Percentiles rank a stretch among this genome's conserved stretches.
Evolutionary conservation across 495 filamentous ascomycete species (phyloP).

Genomic region (Aspergillus sclerotiicarbonarius): DNA sequence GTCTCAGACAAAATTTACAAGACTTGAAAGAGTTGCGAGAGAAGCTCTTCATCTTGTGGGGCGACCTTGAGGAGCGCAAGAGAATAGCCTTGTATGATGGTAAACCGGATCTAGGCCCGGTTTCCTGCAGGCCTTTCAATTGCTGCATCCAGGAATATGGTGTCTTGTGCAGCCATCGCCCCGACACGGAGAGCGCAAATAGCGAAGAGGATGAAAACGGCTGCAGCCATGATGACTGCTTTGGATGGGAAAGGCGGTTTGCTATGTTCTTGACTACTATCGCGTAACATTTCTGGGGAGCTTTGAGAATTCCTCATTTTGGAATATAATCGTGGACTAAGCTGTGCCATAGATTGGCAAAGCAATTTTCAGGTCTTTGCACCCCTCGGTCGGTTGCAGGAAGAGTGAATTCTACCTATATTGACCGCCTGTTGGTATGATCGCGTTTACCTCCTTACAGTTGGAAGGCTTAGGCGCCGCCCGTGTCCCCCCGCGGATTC

Average conservation of each 20-base stretch:
- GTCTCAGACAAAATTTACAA: constrained; percentile 51
- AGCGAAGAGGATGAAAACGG: constrained; percentile 17
- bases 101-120: constrained; percentile 13
- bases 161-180: constrained; percentile 35
- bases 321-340: no score
- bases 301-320: no score
- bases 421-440: no score
- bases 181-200: constrained; percentile 17
- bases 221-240: constrained; percentile 33
- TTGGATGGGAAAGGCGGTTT: constrained; percentile 52
- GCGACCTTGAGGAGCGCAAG: constrained; percentile 74
- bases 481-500: no score
- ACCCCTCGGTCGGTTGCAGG: no score
- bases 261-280: constrained; percentile 50
- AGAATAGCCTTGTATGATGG: constrained; percentile 14
- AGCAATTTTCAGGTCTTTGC: no score
- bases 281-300: neutral
- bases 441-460: no score
- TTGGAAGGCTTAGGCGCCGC: no score
- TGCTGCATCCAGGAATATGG: constrained; percentile 57
- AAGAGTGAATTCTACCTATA: no score
- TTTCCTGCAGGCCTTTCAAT: constrained; percentile 31
- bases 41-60: constrained; percentile 80
- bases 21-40: constrained; percentile 57
- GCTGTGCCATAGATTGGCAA: no score